Percentiles rank a stretch among this genome's conserved stretches.
Evolutionary conservation across 2,329 filamentous ascomycete genomes (phyloP).

Genomic region (Nemania bipapillata): DNA sequence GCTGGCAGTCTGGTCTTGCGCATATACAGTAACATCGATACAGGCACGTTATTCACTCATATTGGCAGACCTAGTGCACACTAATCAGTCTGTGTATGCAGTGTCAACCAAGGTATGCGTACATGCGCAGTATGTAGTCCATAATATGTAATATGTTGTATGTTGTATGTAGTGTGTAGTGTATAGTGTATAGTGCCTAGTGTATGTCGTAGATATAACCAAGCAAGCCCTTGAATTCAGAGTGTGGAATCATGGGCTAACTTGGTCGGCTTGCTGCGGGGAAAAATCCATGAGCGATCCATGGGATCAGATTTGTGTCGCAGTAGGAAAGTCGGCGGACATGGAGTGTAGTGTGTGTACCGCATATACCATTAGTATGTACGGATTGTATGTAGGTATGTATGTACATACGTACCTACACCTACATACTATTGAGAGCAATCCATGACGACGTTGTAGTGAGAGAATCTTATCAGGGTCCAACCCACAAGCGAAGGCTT

Average conservation of each 20-base stretch:
- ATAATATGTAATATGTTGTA: too few species aligned
- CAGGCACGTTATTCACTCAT: conserved; percentile 5
- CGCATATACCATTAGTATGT: not conserved
- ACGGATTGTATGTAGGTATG: not conserved
- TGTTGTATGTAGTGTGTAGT: too few species aligned
- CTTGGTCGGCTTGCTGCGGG: conserved; percentile 20
- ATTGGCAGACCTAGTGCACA: not conserved
- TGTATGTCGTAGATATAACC: too few species aligned
- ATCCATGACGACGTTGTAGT: conserved; percentile 36
- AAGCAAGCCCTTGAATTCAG: conserved; percentile 12
- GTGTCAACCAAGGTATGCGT: not conserved
- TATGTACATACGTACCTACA: conserved; percentile 19
- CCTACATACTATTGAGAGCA: conserved; percentile 25
- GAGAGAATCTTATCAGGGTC: conserved; percentile 27
- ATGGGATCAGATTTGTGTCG: conserved; percentile 30
- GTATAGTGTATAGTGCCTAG: too few species aligned
- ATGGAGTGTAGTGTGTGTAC: conserved; percentile 1
- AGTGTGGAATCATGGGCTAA: conserved; percentile 24
- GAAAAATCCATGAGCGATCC: conserved; percentile 4
- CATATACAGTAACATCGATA: conserved; percentile 20
- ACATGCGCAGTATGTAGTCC: not conserved
- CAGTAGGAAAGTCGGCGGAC: conserved; percentile 19
- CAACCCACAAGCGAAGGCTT: conserved; percentile 34
- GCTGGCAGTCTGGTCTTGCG: conserved; percentile 30
- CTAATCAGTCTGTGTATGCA: not conserved